Evolutionary conservation across 768 basidiomycete genomes (phyloP), one percentile per base, ranked within the genome.

Genomic region (Arthromyces matolae): DNA sequence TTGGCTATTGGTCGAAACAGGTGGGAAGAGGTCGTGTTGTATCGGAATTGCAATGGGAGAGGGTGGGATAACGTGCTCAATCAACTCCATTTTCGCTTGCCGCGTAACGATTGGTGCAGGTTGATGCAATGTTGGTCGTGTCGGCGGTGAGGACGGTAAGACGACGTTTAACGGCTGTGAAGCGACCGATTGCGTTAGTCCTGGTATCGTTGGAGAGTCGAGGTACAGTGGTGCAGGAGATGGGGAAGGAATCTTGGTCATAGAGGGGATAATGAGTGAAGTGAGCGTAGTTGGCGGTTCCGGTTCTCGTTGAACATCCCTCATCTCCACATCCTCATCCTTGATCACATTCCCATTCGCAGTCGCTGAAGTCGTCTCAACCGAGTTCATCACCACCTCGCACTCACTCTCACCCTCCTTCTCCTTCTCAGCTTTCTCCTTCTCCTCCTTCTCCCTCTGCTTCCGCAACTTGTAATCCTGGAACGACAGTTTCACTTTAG

Each of bases 401-500:
- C 37, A 50, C 47, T 53, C 52, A 20, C 38, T 51, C 49, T 58
- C 53, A 51, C 71, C 73, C 52, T 78, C 76, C 39, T 71, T 65
- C 53, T 74, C 69, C 61, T 73, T 75, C 68, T 73, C 74, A 69
- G 73, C 80, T 47, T 80, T 64, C 24, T 47, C 38, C 38, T 31
- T 41, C 32, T 77, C 74, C 53, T 78, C 76, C 44, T 71, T 67
- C 54, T 73, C 70, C 60, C 73, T 76, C 69, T 74, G 76, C 71
- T 74, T 80, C 47, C 81, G 63, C 24, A 76, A 46, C 24, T 73
- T 77, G 54, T 81, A 83, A 51, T 83, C 81, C 54, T 76, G 77
- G 39, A 83, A 59, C 0, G 81, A 78, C 62, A 81, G 73, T 53
- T 80, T 80, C 35, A 81, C 79, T 39, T 79, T 78, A 10, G 64